A percentile compares a stretch with the other conserved stretches of the same genome.
Conservation (phyloP, 305 asterid genomes). For the Nicotiana rustica region DNA sequence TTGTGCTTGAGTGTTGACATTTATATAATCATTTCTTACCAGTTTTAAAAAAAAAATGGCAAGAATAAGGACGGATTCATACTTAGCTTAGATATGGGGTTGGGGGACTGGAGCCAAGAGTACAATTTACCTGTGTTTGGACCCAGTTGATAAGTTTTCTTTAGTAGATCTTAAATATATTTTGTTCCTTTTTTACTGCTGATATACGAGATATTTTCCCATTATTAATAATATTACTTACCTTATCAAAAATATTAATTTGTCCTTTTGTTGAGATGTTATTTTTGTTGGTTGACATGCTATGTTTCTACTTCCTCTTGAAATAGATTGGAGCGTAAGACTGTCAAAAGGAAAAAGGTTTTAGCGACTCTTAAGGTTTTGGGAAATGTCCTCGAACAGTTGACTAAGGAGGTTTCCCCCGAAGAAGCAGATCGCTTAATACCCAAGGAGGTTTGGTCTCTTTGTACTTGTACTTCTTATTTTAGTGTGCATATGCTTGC, state of each 20-base stretch:
- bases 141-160: neutral
- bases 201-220: neutral
- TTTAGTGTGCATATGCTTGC: slow-evolving; percentile 26
- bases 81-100: neutral
- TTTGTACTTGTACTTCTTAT: slow-evolving; percentile 23
- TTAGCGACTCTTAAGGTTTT: slow-evolving; percentile 91
- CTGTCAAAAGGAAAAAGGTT: slow-evolving; percentile 81
- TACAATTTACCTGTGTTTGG: slow-evolving; percentile 10
- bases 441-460: slow-evolving; percentile 75
- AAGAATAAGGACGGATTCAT: slow-evolving; percentile 2
- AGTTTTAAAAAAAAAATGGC: too few relatives aligned
- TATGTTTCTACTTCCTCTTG: slow-evolving; percentile 29
- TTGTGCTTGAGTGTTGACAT: too few relatives aligned
- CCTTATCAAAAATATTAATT: neutral
- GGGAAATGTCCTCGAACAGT: slow-evolving; percentile 82
- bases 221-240: neutral
- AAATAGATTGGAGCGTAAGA: slow-evolving; percentile 86
- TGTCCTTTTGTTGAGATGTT: slow-evolving; percentile 17
- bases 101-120: neutral
- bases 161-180: slow-evolving; percentile 3
- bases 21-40: too few relatives aligned
- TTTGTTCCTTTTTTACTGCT: neutral
- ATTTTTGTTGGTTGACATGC: slow-evolving; percentile 14
- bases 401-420: slow-evolving; percentile 83
- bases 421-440: slow-evolving; percentile 94